Percentiles rank a stretch among this genome's conserved stretches.
Evolutionary conservation across 257 asterid species (phyloP).

Genomic region (Phtheirospermum japonicum): DNA sequence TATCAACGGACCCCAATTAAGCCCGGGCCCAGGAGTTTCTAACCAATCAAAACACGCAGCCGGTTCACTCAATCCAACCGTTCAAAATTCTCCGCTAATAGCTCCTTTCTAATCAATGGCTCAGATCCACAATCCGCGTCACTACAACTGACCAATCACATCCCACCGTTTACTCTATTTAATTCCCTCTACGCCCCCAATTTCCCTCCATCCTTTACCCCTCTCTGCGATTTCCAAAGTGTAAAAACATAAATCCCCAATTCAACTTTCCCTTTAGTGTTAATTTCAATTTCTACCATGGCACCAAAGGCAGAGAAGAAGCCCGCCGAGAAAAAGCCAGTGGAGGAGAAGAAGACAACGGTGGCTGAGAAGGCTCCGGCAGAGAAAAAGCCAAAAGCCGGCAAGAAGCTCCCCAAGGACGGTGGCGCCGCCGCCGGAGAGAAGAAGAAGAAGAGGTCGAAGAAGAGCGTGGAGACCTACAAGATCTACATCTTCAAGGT

Average conservation of each 20-base stretch:
- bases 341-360: conserved; percentile 3
- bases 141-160: no score
- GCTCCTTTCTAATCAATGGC: no score
- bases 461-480: conserved; percentile 61
- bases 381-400: conserved; percentile 71
- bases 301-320: not conserved
- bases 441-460: conserved; percentile 59
- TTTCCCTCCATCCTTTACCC: not conserved
- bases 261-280: not conserved
- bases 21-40: no score
- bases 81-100: no score
- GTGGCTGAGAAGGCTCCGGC: conserved; percentile 43
- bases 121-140: no score
- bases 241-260: not conserved
- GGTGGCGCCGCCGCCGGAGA: conserved; percentile 46
- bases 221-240: not conserved
- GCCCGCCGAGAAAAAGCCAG: conserved; percentile 10
- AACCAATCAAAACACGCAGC: no score
- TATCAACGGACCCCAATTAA: no score
- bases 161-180: no score
- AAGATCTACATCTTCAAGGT: conserved; percentile 75
- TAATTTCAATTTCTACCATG: not conserved
- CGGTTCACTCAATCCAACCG: no score
- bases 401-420: conserved; percentile 69
- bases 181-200: no score